A percentile compares a stretch with the other conserved stretches of the same genome.
Conservation (phyloP, 2,329 filamentous ascomycete genomes). For the Lasiodiplodia sp. region DNA sequence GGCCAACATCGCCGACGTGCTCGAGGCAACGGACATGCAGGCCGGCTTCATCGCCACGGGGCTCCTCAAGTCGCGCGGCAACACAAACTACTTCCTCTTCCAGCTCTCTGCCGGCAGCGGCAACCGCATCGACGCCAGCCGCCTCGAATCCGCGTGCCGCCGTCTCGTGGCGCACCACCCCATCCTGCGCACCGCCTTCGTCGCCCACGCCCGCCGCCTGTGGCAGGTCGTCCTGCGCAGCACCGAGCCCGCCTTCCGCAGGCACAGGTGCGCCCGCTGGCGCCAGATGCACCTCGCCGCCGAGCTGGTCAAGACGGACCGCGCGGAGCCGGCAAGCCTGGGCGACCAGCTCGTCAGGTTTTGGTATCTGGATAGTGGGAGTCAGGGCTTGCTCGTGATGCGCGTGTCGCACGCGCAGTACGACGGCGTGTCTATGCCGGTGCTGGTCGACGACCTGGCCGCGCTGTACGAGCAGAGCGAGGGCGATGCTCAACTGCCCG, state of each 20-base stretch:
- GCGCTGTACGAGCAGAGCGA: slow-evolving; percentile 41
- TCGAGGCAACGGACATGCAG: slow-evolving; percentile 20
- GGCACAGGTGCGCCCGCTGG: slow-evolving; percentile 40
- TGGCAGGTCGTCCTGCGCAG: slow-evolving; percentile 44
- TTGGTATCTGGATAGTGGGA: slow-evolving; percentile 45
- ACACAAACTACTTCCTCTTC: slow-evolving; percentile 18
- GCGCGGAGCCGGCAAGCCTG: slow-evolving; percentile 38
- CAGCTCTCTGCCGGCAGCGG: neutral
- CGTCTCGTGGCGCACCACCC: slow-evolving; percentile 44
- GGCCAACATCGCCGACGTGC: slow-evolving; percentile 6
- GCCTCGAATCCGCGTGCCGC: slow-evolving; percentile 2
- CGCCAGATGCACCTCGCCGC: slow-evolving; percentile 36
- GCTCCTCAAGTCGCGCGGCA: neutral
- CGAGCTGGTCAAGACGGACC: slow-evolving; percentile 40
- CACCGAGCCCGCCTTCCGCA: slow-evolving; percentile 42
- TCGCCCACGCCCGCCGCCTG: slow-evolving; percentile 44
- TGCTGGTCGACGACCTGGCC: slow-evolving; percentile 32
- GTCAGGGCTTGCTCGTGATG: slow-evolving; percentile 42
- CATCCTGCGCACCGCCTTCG: slow-evolving; percentile 45
- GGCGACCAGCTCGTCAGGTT: slow-evolving; percentile 48
- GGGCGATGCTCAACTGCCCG: neutral
- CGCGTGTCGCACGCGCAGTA: slow-evolving; percentile 36
- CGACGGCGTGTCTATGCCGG: slow-evolving; percentile 13
- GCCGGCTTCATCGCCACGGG: neutral
- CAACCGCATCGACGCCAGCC: neutral